A percentile compares a stretch with the other conserved stretches of the same genome.
phyloP scores from a whole-genome alignment of 1,284 basidiomycete species.

The Prillingera fragicola region DNA sequence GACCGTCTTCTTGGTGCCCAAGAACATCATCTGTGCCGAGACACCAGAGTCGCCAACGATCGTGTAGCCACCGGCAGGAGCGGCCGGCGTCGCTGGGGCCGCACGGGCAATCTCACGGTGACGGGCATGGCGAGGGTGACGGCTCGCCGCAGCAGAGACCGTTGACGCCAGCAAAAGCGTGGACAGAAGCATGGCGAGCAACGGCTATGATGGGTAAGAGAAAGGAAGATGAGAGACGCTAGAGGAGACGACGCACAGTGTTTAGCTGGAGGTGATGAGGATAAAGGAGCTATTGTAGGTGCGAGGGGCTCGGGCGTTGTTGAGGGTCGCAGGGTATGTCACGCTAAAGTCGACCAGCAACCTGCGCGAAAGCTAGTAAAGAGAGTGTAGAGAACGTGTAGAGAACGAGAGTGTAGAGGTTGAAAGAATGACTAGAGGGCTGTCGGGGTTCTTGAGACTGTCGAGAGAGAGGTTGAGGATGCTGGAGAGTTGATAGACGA shows the following conservation, averaged over 20 bases:
- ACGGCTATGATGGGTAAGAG: slow-evolving; percentile 14
- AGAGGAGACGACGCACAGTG: too few species aligned
- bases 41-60: slow-evolving; percentile 45
- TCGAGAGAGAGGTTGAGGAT: neutral
- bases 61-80: slow-evolving; percentile 34
- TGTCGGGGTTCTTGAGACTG: neutral
- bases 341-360: too few species aligned
- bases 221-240: too few species aligned
- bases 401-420: slow-evolving; percentile 9
- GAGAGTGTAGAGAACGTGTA: too few species aligned
- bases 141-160: neutral
- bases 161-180: slow-evolving; percentile 5
- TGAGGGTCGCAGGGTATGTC: too few species aligned
- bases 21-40: slow-evolving; percentile 48
- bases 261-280: too few species aligned
- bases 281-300: slow-evolving; percentile 11
- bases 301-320: neutral
- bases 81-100: neutral
- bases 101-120: slow-evolving; percentile 22
- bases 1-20: slow-evolving; percentile 48
- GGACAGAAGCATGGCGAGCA: slow-evolving; percentile 9
- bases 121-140: slow-evolving; percentile 4
- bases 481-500: neutral
- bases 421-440: too few species aligned
- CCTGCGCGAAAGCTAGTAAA: too few species aligned